phyloP scores from a whole-genome alignment of 305 asterid species.

The Plantago lanceolata region DNA sequence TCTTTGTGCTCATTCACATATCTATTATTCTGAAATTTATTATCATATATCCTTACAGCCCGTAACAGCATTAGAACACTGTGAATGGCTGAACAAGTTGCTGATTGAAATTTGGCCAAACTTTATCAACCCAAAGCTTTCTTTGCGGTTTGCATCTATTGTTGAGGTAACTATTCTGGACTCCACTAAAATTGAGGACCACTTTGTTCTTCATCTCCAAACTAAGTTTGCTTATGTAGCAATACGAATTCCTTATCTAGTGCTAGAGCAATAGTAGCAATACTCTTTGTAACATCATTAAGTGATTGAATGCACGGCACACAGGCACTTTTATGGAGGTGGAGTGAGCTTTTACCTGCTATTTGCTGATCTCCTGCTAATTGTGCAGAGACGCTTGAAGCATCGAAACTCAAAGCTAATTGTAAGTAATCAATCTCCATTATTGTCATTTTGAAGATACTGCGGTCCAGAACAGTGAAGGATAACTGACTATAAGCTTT shows the following conservation, averaged over 20 bases:
- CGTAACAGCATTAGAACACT: conserved; percentile 83
- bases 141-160: conserved; percentile 72
- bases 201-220: not conserved
- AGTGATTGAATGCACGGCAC: not conserved
- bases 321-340: not conserved
- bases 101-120: conserved; percentile 72
- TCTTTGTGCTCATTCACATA: conserved; percentile 5
- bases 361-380: conserved; percentile 25
- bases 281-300: not conserved
- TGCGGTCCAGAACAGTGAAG: conserved; percentile 9
- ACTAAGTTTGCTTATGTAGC: not conserved
- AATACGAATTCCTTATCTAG: not conserved
- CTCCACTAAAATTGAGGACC: conserved; percentile 14
- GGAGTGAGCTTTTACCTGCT: conserved; percentile 1
- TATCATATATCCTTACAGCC: conserved; percentile 40
- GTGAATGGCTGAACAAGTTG: conserved; percentile 96
- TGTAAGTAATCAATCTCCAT: conserved; percentile 48
- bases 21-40: conserved; percentile 20
- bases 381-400: conserved; percentile 84
- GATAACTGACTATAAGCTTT: conserved; percentile 13
- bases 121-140: conserved; percentile 72
- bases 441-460: conserved; percentile 19
- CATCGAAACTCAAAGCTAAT: conserved; percentile 72
- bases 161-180: conserved; percentile 61
- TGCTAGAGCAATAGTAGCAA: not conserved